Base-by-base conservation (phyloP, 1,284 basidiomycete species). In the Rhodotorula sp. region DNA sequence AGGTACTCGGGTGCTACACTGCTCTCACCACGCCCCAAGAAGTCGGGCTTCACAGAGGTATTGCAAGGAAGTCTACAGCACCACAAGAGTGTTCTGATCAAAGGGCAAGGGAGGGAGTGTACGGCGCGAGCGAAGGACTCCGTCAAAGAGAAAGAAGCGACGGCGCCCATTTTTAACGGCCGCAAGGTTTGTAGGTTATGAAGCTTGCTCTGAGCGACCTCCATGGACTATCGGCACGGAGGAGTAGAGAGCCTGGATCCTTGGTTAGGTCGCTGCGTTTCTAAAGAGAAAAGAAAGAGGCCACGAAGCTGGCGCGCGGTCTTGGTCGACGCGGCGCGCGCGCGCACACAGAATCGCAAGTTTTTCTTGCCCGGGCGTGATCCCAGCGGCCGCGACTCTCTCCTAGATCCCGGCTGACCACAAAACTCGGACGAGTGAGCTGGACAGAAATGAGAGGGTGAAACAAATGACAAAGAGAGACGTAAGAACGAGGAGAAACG, bases 61-160 rank as follows among this genome's bases (percentile, higher is more conserved):
- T 43, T 43, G 39, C 39, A 43, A 43, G 23, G 20, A 7, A 23
- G 16, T 10, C 21, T 46, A 39, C 23, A 31, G 34, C 34, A 15
- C 46, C 3, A 61, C 46, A n/a, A 18, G 46, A 3, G 16, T 20
- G n/a, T 21, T 43, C 20, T 20, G n/a, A 31, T 12, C 26, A 16
- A 54, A 15, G 5, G 60, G 14, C 18, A 12, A 5, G 60, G 14
- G 16, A 48, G 8, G 2, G 39, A 47, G n/a, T 64, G 63, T 64
- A 29, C 39, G 46, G n/a, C 52, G 29, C 39, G 29, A 64, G 63
- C 63, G 63, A 64, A 64, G n/a, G 26, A 15, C 47, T 16, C 47
- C 47, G 26, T 23, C 21, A 21, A 14, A 5, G 29, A 43, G 21
- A 23, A n/a, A 26, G 39, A 18, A 49, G 15, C 43, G 46, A 47